phyloP scores from a whole-genome alignment of 495 filamentous ascomycete genomes.

The Trichoderma erinaceum region DNA sequence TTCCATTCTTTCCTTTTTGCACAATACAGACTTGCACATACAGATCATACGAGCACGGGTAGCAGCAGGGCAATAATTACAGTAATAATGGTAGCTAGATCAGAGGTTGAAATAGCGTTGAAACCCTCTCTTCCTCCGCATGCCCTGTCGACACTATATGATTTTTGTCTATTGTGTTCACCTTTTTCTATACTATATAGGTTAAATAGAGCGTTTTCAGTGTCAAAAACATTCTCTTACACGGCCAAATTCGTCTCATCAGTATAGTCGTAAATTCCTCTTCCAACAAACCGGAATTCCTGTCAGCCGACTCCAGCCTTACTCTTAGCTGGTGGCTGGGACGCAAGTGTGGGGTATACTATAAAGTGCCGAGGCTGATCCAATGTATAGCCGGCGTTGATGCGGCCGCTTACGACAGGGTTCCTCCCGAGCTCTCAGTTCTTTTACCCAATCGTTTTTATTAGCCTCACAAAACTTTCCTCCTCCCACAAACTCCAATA shows the following conservation, averaged over 20 bases:
- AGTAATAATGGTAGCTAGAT: background rate
- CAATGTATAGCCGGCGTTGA: background rate
- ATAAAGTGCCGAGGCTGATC: background rate
- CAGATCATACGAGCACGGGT: background rate
- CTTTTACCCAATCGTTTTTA: constrained; percentile 2
- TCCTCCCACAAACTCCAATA: constrained; percentile 8
- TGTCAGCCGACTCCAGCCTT: too few relatives aligned
- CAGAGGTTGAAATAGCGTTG: background rate
- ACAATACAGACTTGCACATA: constrained; percentile 3
- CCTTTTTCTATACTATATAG: background rate
- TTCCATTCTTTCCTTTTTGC: background rate
- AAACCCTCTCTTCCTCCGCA: background rate
- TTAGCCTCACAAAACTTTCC: constrained; percentile 15
- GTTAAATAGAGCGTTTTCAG: background rate
- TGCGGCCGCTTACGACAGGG: background rate
- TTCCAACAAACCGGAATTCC: too few relatives aligned
- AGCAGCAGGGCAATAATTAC: background rate
- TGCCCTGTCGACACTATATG: background rate
- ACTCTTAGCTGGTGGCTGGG: background rate
- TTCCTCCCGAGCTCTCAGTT: constrained; percentile 4
- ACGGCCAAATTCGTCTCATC: too few relatives aligned
- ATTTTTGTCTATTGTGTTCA: background rate
- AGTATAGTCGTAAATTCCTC: too few relatives aligned
- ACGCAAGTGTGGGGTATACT: background rate
- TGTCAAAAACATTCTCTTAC: background rate